A percentile compares a stretch with the other conserved stretches of the same genome.
phyloP scores from a whole-genome alignment of 1,139 yeast species.

The Candida sp. region DNA sequence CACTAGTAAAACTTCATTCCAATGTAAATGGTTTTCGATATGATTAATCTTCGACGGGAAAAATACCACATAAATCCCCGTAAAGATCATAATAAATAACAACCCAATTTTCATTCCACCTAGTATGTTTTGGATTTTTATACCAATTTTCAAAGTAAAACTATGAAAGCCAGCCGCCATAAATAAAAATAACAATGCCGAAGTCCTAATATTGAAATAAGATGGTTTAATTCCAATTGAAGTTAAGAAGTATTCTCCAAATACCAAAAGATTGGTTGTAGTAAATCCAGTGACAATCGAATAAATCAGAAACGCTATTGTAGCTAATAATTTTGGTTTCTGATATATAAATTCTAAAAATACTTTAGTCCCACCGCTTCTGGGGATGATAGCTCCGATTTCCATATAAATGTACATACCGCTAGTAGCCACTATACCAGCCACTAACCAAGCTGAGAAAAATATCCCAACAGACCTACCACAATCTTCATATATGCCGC shows the following conservation, averaged over 20 bases:
- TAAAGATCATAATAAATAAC: conserved; percentile 43
- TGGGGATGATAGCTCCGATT: conserved; percentile 64
- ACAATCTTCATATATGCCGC: conserved; percentile 61
- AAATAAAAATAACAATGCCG: conserved; percentile 45
- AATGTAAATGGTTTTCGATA: conserved; percentile 36
- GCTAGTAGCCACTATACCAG: conserved; percentile 60
- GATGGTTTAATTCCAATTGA: conserved; percentile 41
- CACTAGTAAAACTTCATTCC: conserved; percentile 25
- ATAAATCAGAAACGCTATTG: conserved; percentile 56
- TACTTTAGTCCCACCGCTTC: conserved; percentile 74
- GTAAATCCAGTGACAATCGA: conserved; percentile 63
- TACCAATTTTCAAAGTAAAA: conserved; percentile 49
- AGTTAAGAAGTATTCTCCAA: conserved; percentile 63
- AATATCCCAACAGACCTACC: conserved; percentile 65
- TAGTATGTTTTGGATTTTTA: conserved; percentile 51
- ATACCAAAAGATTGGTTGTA: conserved; percentile 62
- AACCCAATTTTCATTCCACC: conserved; percentile 52
- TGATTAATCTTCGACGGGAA: conserved; percentile 42
- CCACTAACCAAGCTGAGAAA: conserved; percentile 57
- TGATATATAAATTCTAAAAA: conserved; percentile 65
- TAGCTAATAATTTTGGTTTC: conserved; percentile 55
- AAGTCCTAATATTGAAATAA: conserved; percentile 35
- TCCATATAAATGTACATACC: conserved; percentile 67
- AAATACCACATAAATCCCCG: conserved; percentile 48
- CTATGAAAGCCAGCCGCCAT: conserved; percentile 50